Percentiles rank a stretch among this genome's conserved stretches.
Evolutionary conservation across 305 asterid species (phyloP).

Genomic region (Fraxinus nigra): DNA sequence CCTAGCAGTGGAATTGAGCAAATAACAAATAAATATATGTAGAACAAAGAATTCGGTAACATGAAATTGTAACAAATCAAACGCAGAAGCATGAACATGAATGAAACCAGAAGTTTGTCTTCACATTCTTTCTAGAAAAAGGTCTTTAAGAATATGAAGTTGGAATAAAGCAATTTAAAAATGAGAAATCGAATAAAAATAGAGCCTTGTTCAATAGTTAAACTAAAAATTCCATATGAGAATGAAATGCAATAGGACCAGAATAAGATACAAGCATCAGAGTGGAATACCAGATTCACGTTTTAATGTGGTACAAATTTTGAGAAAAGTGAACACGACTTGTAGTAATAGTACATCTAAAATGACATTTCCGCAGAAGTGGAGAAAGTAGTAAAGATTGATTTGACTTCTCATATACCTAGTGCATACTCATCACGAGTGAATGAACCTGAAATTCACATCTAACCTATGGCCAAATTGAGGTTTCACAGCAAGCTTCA

Average conservation of each 20-base stretch:
- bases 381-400: not conserved
- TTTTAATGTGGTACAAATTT: not conserved
- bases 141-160: not conserved
- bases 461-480: not conserved
- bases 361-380: not conserved
- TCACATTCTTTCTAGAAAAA: conserved; percentile 15
- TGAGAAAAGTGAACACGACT: not conserved
- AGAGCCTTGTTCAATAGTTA: conserved; percentile 6
- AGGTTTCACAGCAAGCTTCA: not conserved
- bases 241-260: conserved; percentile 12
- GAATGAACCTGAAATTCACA: not conserved
- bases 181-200: conserved; percentile 17
- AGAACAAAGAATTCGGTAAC: conserved; percentile 12
- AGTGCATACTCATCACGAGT: not conserved
- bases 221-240: conserved; percentile 1
- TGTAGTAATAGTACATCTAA: not conserved
- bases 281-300: conserved; percentile 4
- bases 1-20: not conserved
- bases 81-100: not conserved
- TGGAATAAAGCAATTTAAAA: not conserved
- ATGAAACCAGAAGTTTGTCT: conserved; percentile 13
- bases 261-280: conserved; percentile 9
- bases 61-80: not conserved
- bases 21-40: not conserved
- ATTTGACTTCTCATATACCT: not conserved